These are phyloP conservation scores for Yarrowia sp. DNA, from an alignment of 805 yeast genomes.

Conservation along the genomic window DNA sequence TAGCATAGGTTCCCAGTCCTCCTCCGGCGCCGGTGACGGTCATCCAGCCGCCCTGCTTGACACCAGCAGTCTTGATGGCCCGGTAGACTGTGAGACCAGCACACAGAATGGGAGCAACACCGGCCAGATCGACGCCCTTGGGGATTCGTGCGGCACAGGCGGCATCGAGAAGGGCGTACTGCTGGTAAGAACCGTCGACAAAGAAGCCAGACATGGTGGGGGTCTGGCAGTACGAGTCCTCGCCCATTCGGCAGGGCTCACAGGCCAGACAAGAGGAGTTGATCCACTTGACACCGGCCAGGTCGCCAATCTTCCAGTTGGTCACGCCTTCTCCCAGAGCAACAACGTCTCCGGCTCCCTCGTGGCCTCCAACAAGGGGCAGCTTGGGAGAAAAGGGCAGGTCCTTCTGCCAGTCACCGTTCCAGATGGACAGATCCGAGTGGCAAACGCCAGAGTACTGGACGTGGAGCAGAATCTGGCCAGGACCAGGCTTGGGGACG, in stretches of 20 bases:
- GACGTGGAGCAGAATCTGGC: slow-evolving; percentile 79
- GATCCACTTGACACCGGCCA: slow-evolving; percentile 85
- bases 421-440: slow-evolving; percentile 92
- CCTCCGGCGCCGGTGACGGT: slow-evolving; percentile 82
- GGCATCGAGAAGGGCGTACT: slow-evolving; percentile 87
- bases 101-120: slow-evolving; percentile 81
- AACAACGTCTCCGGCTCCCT: slow-evolving; percentile 87
- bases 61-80: slow-evolving; percentile 80
- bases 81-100: slow-evolving; percentile 93
- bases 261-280: slow-evolving; percentile 78
- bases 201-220: slow-evolving; percentile 85
- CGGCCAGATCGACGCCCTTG: slow-evolving; percentile 73
- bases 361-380: slow-evolving; percentile 87
- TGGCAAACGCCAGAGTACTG: slow-evolving; percentile 93
- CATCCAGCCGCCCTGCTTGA: slow-evolving; percentile 75
- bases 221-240: slow-evolving; percentile 72
- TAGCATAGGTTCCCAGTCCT: slow-evolving; percentile 76
- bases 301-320: slow-evolving; percentile 78
- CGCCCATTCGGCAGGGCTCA: slow-evolving; percentile 71
- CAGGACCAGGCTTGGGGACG: slow-evolving; percentile 78
- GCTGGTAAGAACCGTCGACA: slow-evolving; percentile 90
- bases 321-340: slow-evolving; percentile 73
- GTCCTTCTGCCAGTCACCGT: slow-evolving; percentile 93
- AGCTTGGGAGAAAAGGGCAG: slow-evolving; percentile 81
- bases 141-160: slow-evolving; percentile 85